A percentile compares a stretch with the other conserved stretches of the same genome.
phyloP scores from a whole-genome alignment of 495 filamentous ascomycete species.

The Hypoxylon lienhwacheense region DNA sequence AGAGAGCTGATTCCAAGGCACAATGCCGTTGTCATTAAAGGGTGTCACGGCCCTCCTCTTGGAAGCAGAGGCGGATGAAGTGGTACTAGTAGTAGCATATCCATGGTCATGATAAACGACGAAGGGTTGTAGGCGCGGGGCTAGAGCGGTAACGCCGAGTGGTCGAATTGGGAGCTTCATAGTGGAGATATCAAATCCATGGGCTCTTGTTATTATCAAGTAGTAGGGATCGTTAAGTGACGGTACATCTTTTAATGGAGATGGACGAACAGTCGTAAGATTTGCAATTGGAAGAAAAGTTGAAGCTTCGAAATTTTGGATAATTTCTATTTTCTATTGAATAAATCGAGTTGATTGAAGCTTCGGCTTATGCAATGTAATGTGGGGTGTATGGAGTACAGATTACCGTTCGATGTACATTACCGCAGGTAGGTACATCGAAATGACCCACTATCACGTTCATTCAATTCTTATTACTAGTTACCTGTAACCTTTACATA shows the following conservation, averaged over 20 bases:
- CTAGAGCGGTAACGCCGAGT: slow-evolving; percentile 18
- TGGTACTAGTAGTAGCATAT: too few species aligned
- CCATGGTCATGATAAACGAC: slow-evolving; percentile 30
- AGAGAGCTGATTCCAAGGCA: slow-evolving; percentile 77
- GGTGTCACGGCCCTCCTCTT: slow-evolving; percentile 71
- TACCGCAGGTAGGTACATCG: too few species aligned
- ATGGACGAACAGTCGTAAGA: too few species aligned
- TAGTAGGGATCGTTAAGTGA: slow-evolving; percentile 1
- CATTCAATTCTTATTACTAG: too few species aligned
- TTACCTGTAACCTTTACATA: too few species aligned
- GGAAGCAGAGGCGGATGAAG: slow-evolving; percentile 29
- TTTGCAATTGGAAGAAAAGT: too few species aligned
- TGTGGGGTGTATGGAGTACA: slow-evolving; percentile 12
- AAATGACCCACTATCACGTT: too few species aligned
- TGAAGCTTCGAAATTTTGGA: too few species aligned
- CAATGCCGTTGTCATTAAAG: slow-evolving; percentile 76
- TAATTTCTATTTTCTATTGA: too few species aligned
- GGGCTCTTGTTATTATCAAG: neutral
- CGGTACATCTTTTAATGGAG: too few species aligned
- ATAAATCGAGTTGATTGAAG: slow-evolving; percentile 22
- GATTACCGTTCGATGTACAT: neutral
- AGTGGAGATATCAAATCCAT: slow-evolving; percentile 31
- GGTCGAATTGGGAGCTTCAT: slow-evolving; percentile 39
- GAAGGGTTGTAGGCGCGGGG: slow-evolving; percentile 24
- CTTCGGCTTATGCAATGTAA: slow-evolving; percentile 22